Conservation (phyloP, 495 filamentous ascomycete species). For the Podospora didyma region DNA sequence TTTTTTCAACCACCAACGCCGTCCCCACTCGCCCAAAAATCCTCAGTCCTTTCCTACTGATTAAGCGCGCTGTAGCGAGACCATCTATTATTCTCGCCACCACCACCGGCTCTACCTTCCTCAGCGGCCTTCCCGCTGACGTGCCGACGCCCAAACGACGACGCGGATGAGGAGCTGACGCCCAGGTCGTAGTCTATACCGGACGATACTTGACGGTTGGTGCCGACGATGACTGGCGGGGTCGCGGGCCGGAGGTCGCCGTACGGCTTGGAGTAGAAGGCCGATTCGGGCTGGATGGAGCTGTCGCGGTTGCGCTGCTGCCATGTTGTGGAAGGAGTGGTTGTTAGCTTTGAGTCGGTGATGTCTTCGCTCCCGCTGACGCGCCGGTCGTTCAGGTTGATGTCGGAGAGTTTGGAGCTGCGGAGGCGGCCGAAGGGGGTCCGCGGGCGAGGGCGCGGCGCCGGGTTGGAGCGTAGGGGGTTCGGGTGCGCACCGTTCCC, state of each 20-base stretch:
- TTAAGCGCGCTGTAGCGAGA: slow-evolving; percentile 31
- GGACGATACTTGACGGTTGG: slow-evolving; percentile 42
- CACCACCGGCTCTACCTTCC: slow-evolving; percentile 62
- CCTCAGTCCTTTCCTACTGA: slow-evolving; percentile 5
- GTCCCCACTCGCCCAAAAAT: background rate
- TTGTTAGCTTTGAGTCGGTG: slow-evolving; percentile 28
- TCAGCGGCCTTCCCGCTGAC: slow-evolving; percentile 85
- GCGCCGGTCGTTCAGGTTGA: slow-evolving; percentile 37
- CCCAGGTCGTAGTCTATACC: slow-evolving; percentile 59
- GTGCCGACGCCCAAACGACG: slow-evolving; percentile 42
- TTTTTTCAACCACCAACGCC: too few relatives aligned
- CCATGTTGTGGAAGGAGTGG: slow-evolving; percentile 11
- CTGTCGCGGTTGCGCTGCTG: slow-evolving; percentile 29
- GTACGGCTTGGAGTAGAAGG: slow-evolving; percentile 51
- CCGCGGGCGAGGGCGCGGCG: slow-evolving; percentile 14
- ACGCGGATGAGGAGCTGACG: slow-evolving; percentile 20
- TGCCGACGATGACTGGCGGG: slow-evolving; percentile 44
- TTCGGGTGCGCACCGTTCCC: slow-evolving; percentile 33
- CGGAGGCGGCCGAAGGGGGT: slow-evolving; percentile 27
- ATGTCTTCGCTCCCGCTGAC: slow-evolving; percentile 30
- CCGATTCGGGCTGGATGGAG: slow-evolving; percentile 49
- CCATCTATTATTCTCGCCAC: slow-evolving; percentile 17
- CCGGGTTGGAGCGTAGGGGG: slow-evolving; percentile 42
- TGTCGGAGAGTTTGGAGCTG: slow-evolving; percentile 35
- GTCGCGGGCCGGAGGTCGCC: slow-evolving; percentile 44